These are phyloP conservation scores for Cercospora zeina DNA, from an alignment of 2,329 filamentous ascomycete species.

Conservation along the genomic window DNA sequence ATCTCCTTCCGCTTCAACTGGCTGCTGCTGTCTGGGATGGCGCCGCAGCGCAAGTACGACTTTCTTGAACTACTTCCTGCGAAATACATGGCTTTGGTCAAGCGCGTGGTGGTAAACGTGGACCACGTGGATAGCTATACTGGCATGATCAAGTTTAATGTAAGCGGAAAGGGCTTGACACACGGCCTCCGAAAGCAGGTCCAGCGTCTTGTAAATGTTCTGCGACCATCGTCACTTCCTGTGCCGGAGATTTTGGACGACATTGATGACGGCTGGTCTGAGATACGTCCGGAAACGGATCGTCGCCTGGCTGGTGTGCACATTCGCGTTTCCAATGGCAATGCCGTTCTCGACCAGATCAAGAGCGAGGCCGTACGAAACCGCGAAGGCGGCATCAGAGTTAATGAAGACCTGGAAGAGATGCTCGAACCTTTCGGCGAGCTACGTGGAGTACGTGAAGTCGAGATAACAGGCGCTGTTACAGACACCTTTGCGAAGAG, in stretches of 20 bases:
- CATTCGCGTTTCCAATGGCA: conserved; percentile 39
- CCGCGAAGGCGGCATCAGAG: conserved; percentile 37
- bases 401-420: conserved; percentile 42
- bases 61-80: conserved; percentile 48
- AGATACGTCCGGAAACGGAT: not conserved
- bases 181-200: conserved; percentile 48
- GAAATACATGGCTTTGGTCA: conserved; percentile 46
- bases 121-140: conserved; percentile 53
- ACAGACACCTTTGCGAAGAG: conserved; percentile 42
- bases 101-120: conserved; percentile 47
- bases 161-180: conserved; percentile 47
- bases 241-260: not conserved
- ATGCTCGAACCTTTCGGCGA: conserved; percentile 48
- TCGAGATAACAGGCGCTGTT: conserved; percentile 44
- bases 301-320: conserved; percentile 29
- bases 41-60: conserved; percentile 43
- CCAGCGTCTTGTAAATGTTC: conserved; percentile 43
- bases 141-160: conserved; percentile 56
- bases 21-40: conserved; percentile 44
- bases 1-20: conserved; percentile 50
- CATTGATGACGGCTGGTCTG: conserved; percentile 25
- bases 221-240: conserved; percentile 30
- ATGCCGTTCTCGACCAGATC: conserved; percentile 36
- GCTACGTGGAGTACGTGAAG: conserved; percentile 42
- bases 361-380: conserved; percentile 34